Evolutionary conservation across 139 green algal genomes (phyloP).

Genomic region (Picochlorum sp.): DNA sequence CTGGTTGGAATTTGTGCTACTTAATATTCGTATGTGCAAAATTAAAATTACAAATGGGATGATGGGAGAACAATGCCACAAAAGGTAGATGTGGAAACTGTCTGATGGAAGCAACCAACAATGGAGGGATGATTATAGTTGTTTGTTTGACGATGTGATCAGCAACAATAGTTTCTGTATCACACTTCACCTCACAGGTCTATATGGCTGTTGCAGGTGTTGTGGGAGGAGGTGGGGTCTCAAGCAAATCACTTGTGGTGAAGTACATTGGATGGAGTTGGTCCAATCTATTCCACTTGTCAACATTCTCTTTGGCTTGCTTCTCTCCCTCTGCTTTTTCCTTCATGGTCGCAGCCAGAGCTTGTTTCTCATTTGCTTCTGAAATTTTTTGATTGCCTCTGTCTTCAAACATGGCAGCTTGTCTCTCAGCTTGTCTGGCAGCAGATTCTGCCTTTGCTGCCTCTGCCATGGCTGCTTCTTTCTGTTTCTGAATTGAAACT

Average conservation of each 20-base stretch:
- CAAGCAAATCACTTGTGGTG: not conserved
- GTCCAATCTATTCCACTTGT: not conserved
- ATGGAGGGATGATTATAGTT: too few relatives aligned
- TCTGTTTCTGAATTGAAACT: not conserved
- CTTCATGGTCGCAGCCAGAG: not conserved
- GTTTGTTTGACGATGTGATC: not conserved
- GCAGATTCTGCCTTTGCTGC: not conserved
- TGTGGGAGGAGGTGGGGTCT: not conserved
- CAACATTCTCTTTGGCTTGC: not conserved
- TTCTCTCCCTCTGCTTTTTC: not conserved
- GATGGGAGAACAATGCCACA: too few relatives aligned
- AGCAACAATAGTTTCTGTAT: not conserved
- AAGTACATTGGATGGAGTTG: constrained; percentile 6
- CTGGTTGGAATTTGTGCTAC: too few relatives aligned
- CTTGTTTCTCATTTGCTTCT: not conserved
- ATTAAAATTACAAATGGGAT: too few relatives aligned
- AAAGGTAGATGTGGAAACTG: too few relatives aligned
- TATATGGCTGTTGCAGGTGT: not conserved
- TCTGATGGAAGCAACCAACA: too few relatives aligned
- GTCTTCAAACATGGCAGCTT: not conserved
- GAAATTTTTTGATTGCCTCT: not conserved
- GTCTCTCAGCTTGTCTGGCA: constrained; percentile 1
- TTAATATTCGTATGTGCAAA: too few relatives aligned
- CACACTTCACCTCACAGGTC: too few relatives aligned
- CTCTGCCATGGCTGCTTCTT: not conserved